Evolutionary conservation across 2,329 filamentous ascomycete species (phyloP), one percentile per base, ranked within the genome.

Genomic region (Pseudonectria foliicola): DNA sequence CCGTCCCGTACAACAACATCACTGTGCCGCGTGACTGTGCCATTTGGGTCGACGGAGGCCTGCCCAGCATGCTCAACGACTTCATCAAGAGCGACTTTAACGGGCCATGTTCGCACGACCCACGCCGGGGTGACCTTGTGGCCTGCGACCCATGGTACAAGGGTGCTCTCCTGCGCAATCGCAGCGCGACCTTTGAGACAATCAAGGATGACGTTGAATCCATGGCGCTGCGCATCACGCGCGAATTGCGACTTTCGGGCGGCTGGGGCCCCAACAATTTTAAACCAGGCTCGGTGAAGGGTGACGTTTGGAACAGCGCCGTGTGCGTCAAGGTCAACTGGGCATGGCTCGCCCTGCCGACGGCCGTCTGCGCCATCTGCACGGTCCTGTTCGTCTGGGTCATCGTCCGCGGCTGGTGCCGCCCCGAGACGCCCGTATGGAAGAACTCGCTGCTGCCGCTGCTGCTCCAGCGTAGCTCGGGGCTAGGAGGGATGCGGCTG

Each of bases 131-230:
- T 11, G 10, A 25, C n/a, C 21, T 27, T 25, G 13, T 14, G 28
- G 18, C 15, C 26, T 21, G 18, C 18, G 8, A 21, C 18, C 18
- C 18, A 8, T 21, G 18, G 18, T 21, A 21, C 25, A 27, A 34
- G 31, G 15, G 30, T 3, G 31, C 27, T 25, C 28, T 40, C 7
- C 25, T 40, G 21, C 35, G 27, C 10, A 23, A 23, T 14, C 32
- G 26, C 12, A 27, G 15, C 4, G 35, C 35, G 10, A 38, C 13
- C 13, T 23, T 41, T 12, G 29, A 38, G 14, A 33, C 33, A 4
- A 38, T 38, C 4, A 35, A 29, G 15, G 35, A 38, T 16, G 30
- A 38, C 14, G 12, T 41, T 12, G 35, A 33, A n/a, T 41, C 39
- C 7, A 29, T 38, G 32, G 29, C 39, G 10, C 18, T 38, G 24